A percentile compares a stretch with the other conserved stretches of the same genome.
phyloP scores from a whole-genome alignment of 805 yeast genomes.

The Candida suzukii region DNA sequence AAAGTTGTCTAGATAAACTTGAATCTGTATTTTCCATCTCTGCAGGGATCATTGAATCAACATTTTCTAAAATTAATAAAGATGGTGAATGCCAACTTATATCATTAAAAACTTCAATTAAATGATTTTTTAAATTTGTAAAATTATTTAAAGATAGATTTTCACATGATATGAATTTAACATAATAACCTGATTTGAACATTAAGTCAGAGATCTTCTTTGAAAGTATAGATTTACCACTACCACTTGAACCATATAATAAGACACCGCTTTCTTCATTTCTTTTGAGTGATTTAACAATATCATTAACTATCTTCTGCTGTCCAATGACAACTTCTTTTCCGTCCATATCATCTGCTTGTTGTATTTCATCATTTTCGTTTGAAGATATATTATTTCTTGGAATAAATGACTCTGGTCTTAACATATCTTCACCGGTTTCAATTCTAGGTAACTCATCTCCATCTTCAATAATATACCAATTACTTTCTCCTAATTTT shows the following conservation, averaged over 20 bases:
- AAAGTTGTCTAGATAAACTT: conserved; percentile 52
- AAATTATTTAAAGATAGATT: conserved; percentile 32
- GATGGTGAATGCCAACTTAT: conserved; percentile 69
- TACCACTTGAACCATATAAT: conserved; percentile 69
- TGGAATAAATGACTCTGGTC: conserved; percentile 33
- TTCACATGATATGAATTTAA: conserved; percentile 48
- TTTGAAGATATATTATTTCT: conserved; percentile 1
- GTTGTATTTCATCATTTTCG: conserved; percentile 5
- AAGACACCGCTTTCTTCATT: conserved; percentile 47
- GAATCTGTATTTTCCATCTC: conserved; percentile 55
- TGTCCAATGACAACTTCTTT: conserved; percentile 45
- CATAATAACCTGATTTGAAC: conserved; percentile 33
- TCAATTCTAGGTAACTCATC: conserved; percentile 29
- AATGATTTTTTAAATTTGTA: conserved; percentile 37
- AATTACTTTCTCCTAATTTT: conserved; percentile 8
- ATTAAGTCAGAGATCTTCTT: conserved; percentile 34
- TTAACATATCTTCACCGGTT: conserved; percentile 41
- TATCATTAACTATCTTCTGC: conserved; percentile 33
- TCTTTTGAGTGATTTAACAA: conserved; percentile 33
- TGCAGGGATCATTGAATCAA: conserved; percentile 66
- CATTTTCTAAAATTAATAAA: conserved; percentile 66
- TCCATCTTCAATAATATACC: conserved; percentile 17
- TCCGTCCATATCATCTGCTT: background rate
- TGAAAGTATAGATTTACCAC: conserved; percentile 67
- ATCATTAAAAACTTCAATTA: conserved; percentile 40